Base-by-base conservation (phyloP, 352 stramenopile species). In the Phytophthora pistaciae region DNA sequence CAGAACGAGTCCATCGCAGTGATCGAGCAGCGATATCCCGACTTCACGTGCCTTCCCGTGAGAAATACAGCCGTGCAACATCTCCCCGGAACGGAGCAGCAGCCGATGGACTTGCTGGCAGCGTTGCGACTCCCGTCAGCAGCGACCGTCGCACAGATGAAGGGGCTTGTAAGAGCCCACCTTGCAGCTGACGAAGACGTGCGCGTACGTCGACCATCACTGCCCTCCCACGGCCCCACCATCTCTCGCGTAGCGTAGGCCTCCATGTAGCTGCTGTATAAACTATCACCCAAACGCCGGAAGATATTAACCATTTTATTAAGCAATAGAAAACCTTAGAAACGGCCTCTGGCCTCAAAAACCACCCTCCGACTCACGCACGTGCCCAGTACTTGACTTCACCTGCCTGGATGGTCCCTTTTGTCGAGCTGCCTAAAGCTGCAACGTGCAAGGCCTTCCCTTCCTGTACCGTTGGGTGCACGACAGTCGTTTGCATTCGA, bases 1-100 rank as follows among this genome's bases (percentile, higher is more conserved):
- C 73, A 83, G 33, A 68, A 79, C n/a, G 72, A 85, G 21, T 89
- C 80, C 49, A 90, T 91, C 64, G 79, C 74, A 23, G 56, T 82
- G 9, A 92, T 93, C 49, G 64, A 84, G 44, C 75, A 85, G 68
- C 72, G 60, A 54, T 91, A 91, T 58, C 85, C 85, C 25, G 85
- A 93, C 60, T 90, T 93, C 59, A 80, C 84, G 38, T 93, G 85
- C 53, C 66, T 92, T 18, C 66, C 67, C 9, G 62, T 66, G 14
- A 74, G 46, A 64, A 54, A 13, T 10, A 56, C 53, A 20, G 46
- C 59, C 16, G 56, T 72, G 40, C 60, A 27, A n/a, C 66, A 53
- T 46, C 23, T 66, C n/a, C 64, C 31, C 21, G 29, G 25, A 46
- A 10, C 36, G 6, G 38, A 70, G 7, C 58, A 75, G 33, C 36